Evolutionary conservation across 306 rosid species (phyloP).

Genomic region (Geum urbanum): DNA sequence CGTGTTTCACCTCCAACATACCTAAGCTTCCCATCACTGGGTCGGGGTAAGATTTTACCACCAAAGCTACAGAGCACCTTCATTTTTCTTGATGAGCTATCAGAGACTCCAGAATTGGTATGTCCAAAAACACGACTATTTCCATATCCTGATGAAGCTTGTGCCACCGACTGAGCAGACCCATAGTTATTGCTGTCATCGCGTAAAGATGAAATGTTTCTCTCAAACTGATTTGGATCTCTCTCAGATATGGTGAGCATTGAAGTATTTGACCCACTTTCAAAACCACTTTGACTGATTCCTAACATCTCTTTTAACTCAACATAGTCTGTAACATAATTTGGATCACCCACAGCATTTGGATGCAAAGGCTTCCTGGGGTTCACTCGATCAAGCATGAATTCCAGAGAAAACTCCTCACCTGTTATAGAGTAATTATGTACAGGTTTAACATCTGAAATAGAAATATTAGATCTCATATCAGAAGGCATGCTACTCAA

Average conservation of each 20-base stretch:
- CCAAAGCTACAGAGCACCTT: constrained; percentile 86
- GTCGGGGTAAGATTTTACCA: constrained; percentile 79
- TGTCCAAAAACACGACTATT: constrained; percentile 46
- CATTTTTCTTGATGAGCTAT: constrained; percentile 46
- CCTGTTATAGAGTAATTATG: constrained; percentile 82
- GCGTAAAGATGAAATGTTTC: constrained; percentile 34
- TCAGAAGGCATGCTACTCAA: constrained; percentile 34
- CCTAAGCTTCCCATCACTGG: constrained; percentile 74
- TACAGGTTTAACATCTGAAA: constrained; percentile 58
- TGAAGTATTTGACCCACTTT: constrained; percentile 62
- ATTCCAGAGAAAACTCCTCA: constrained; percentile 80
- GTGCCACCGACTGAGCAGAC: constrained; percentile 47
- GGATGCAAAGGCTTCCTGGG: constrained; percentile 55
- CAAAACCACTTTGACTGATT: constrained; percentile 56
- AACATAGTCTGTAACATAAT: constrained; percentile 41
- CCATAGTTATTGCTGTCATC: constrained; percentile 50
- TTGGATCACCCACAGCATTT: constrained; percentile 47
- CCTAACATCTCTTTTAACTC: constrained; percentile 65
- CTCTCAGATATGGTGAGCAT: constrained; percentile 46
- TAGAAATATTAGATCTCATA: constrained; percentile 34
- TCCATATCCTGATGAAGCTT: constrained; percentile 39
- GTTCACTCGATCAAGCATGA: constrained; percentile 77
- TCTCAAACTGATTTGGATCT: constrained; percentile 46
- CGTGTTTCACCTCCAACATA: constrained; percentile 91
- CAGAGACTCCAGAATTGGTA: constrained; percentile 51